Conservation (phyloP, 352 stramenopile species). For the Globisporangium paroecandrum region DNA sequence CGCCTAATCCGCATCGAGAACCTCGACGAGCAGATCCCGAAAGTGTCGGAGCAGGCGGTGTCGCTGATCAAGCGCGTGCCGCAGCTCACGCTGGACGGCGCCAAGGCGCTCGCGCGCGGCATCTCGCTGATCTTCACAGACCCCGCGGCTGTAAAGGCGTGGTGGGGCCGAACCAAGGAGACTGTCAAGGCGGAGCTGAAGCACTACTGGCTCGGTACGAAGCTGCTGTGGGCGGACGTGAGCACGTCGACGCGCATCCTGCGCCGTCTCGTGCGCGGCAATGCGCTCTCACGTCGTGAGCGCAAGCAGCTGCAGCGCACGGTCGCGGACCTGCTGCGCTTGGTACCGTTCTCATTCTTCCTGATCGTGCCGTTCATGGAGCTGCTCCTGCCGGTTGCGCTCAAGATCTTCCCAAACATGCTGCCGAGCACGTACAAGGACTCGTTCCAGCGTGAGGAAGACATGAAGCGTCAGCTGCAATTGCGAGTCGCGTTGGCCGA, state of each 20-base stretch:
- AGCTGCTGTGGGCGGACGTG: slow-evolving; percentile 95
- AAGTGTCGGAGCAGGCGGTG: slow-evolving; percentile 64
- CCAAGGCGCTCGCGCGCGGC: slow-evolving; percentile 53
- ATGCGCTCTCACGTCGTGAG: slow-evolving; percentile 93
- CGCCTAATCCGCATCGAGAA: slow-evolving; percentile 77
- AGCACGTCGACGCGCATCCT: slow-evolving; percentile 93
- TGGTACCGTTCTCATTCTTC: slow-evolving; percentile 98
- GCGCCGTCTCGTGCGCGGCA: slow-evolving; percentile 88
- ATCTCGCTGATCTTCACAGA: slow-evolving; percentile 64
- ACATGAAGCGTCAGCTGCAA: slow-evolving; percentile 97
- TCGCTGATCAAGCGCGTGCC: slow-evolving; percentile 69
- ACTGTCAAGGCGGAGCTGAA: slow-evolving; percentile 89
- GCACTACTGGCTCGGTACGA: slow-evolving; percentile 97
- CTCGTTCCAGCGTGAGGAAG: slow-evolving; percentile 96
- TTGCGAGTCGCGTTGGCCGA: slow-evolving; percentile 94
- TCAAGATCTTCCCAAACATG: slow-evolving; percentile 99
- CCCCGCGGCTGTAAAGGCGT: slow-evolving; percentile 57
- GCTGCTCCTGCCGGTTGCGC: slow-evolving; percentile 94
- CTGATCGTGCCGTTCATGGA: slow-evolving; percentile 99
- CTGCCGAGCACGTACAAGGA: slow-evolving; percentile 97
- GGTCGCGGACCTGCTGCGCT: slow-evolving; percentile 94
- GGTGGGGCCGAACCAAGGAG: slow-evolving; percentile 66
- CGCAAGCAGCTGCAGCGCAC: slow-evolving; percentile 96
- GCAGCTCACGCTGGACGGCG: slow-evolving; percentile 48
- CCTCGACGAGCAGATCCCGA: slow-evolving; percentile 72